Base-by-base conservation (phyloP, 164 flowering plant species). In the Aristolochia californica region DNA sequence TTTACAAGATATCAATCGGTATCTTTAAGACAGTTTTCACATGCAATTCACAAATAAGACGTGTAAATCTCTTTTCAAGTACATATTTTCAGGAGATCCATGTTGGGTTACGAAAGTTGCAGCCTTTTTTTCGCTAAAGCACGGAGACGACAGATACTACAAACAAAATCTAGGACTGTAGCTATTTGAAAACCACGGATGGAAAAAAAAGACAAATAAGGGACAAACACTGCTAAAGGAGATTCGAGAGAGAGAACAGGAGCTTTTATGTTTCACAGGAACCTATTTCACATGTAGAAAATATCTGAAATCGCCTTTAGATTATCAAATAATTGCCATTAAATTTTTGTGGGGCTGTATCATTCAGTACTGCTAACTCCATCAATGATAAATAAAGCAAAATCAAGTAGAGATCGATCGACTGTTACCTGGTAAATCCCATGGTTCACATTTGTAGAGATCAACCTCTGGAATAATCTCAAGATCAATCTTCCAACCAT, bases 391-490 rank as follows among this genome's bases (percentile, higher is more conserved):
- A 48, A 48, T 4, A n/a, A 22, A 48, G 51, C 2, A 48, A 18
- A 48, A 18, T 1, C n/a, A 48, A 18, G 51, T 34, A 34, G 10
- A 34, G 40, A 34, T 2, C 10, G 40, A 34, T 3, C 40, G 11
- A 8, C 40, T 34, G 5, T 34, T 65, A 65, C 73, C 69, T 55
- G 69, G 70, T 49, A 60, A 60, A 60, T 60, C 63, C 63, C 63
- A 59, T 12, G 73, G 76, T 30, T 72, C 76, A 22, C 76, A 72
- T 60, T 72, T 72, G 65, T 72, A 72, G 28, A 72, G 70, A 60
- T 72, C 76, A 54, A 72, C 70, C 44, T 69, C 76, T 0, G 76
- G 73, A 23, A 72, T 72, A 59, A 72, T 66, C 53, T 72, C 76
- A 5, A 72, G 60, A 44, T 72, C 76, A n/a, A 72, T 72, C 44